Evolutionary conservation across 2,329 filamentous ascomycete genomes (phyloP).

Genomic region (Penicillium nordicum): DNA sequence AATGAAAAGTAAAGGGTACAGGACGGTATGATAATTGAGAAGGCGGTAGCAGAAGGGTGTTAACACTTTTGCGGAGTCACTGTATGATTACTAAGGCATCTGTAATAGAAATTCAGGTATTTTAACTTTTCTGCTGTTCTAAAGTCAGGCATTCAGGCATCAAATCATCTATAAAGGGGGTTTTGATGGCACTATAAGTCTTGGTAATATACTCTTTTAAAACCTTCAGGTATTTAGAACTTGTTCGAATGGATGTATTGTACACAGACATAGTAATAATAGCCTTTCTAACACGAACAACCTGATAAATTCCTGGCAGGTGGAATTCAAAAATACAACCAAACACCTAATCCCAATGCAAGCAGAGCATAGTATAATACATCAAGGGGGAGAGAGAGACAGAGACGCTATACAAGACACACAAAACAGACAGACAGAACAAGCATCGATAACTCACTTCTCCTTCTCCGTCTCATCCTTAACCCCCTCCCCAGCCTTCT

Average conservation of each 20-base stretch:
- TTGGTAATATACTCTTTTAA: no score
- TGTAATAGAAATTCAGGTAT: no score
- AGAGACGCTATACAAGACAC: neutral
- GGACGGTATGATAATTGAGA: no score
- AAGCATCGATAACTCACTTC: neutral
- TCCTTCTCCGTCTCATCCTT: conserved; percentile 19
- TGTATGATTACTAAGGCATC: no score
- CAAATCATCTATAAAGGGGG: no score
- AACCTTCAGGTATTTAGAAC: neutral
- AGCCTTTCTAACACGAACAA: neutral
- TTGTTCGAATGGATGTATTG: neutral
- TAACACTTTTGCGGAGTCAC: no score
- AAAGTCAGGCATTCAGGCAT: no score
- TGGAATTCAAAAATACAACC: conserved; percentile 2
- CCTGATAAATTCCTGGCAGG: neutral
- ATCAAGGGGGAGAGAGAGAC: neutral
- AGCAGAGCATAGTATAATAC: conserved; percentile 13
- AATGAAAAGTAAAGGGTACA: no score
- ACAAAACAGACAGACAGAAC: neutral
- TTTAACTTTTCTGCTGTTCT: no score
- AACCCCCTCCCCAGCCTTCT: conserved; percentile 17
- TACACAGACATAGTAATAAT: neutral
- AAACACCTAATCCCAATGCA: conserved; percentile 21
- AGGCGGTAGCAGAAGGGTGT: no score
- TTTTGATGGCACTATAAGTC: no score